Evolutionary conservation across 352 stramenopile species (phyloP).

Genomic region (Globisporangium uncinulatum): DNA sequence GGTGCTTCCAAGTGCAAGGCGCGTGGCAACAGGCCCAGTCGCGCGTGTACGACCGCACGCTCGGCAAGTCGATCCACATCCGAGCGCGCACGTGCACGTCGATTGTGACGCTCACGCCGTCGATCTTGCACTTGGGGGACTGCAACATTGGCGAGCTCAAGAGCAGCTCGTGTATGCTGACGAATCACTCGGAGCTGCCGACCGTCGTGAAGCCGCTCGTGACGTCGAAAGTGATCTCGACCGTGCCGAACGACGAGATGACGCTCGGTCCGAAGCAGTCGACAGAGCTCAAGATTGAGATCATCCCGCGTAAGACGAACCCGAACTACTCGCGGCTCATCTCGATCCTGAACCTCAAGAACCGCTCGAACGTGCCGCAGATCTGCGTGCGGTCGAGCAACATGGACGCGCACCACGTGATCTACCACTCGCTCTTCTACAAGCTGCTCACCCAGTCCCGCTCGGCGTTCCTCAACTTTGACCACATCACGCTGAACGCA

Average conservation of each 20-base stretch:
- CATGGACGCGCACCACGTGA: constrained; percentile 89
- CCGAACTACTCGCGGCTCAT: constrained; percentile 86
- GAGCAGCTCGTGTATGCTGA: constrained; percentile 81
- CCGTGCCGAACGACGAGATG: constrained; percentile 85
- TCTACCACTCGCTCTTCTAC: constrained; percentile 90
- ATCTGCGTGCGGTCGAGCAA: constrained; percentile 88
- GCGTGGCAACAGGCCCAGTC: constrained; percentile 83
- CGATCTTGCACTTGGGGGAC: constrained; percentile 80
- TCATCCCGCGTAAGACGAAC: constrained; percentile 87
- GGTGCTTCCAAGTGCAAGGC: constrained; percentile 83
- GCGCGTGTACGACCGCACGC: constrained; percentile 76
- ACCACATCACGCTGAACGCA: constrained; percentile 81
- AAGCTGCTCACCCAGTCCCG: constrained; percentile 80
- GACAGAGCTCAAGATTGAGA: constrained; percentile 85
- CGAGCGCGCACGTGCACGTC: constrained; percentile 83
- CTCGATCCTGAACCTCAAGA: constrained; percentile 84
- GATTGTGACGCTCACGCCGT: constrained; percentile 80
- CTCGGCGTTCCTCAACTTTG: constrained; percentile 86
- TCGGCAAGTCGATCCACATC: constrained; percentile 85
- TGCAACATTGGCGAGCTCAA: constrained; percentile 89
- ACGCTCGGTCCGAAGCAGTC: constrained; percentile 83
- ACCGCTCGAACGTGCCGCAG: constrained; percentile 81
- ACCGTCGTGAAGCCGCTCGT: constrained; percentile 84
- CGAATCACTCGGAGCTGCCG: constrained; percentile 86
- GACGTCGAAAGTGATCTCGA: constrained; percentile 87